A percentile compares a stretch with the other conserved stretches of the same genome.
phyloP scores from a whole-genome alignment of 2,329 filamentous ascomycete genomes.

The Nothophaeocryptopus gaeumannii region DNA sequence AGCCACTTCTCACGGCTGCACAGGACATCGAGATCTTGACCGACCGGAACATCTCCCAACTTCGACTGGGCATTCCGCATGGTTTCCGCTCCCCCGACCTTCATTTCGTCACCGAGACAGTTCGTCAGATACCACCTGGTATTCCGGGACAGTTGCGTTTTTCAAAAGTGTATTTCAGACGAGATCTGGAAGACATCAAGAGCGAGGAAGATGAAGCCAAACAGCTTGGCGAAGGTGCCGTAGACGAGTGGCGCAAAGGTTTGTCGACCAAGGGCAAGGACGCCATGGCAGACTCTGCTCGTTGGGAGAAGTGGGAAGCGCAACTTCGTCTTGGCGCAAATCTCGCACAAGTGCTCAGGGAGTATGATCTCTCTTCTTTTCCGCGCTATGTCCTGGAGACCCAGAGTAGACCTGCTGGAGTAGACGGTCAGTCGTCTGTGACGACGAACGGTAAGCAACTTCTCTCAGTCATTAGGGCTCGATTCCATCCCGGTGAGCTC shows the following conservation, averaged over 20 bases:
- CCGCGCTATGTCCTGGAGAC: slow-evolving; percentile 20
- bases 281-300: slow-evolving; percentile 58
- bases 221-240: slow-evolving; percentile 63
- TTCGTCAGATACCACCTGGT: slow-evolving; percentile 52
- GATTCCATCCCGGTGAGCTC: too few species aligned
- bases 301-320: slow-evolving; percentile 73
- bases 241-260: slow-evolving; percentile 77
- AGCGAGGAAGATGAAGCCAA: slow-evolving; percentile 62
- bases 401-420: slow-evolving; percentile 25
- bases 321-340: slow-evolving; percentile 28
- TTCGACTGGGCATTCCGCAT: slow-evolving; percentile 68
- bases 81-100: slow-evolving; percentile 62
- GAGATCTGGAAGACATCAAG: slow-evolving; percentile 62
- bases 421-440: slow-evolving; percentile 20
- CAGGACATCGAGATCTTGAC: slow-evolving; percentile 70
- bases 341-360: slow-evolving; percentile 31
- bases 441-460: slow-evolving; percentile 29
- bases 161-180: slow-evolving; percentile 64
- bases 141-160: slow-evolving; percentile 51
- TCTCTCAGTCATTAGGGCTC: slow-evolving; percentile 1
- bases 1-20: slow-evolving; percentile 6
- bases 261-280: slow-evolving; percentile 62
- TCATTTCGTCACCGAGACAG: slow-evolving; percentile 57
- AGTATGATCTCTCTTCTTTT: slow-evolving; percentile 34
- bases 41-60: slow-evolving; percentile 55